Conservation (phyloP, 1,284 basidiomycete species). For the Sphagnurus paluster region DNA sequence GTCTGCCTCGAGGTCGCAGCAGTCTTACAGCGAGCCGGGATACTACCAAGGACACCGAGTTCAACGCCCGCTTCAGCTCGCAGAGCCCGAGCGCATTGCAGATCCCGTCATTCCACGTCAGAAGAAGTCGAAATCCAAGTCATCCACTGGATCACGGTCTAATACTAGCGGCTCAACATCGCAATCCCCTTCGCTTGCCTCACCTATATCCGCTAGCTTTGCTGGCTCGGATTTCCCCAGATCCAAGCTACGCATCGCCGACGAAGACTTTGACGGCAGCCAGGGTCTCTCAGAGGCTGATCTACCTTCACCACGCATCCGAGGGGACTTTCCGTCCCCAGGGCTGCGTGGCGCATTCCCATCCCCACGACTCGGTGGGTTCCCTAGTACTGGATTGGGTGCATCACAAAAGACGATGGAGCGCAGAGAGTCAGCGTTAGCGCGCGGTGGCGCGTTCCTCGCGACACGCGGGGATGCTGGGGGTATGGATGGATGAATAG, state of each 20-base stretch:
- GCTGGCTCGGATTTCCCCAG: conserved; percentile 1
- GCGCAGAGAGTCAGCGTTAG: conserved; percentile 16
- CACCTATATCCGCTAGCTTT: conserved; percentile 24
- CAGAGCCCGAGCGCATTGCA: conserved; percentile 1
- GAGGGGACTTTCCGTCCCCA: conserved; percentile 6
- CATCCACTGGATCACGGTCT: conserved; percentile 26
- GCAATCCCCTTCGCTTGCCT: conserved; percentile 28
- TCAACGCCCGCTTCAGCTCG: conserved; percentile 15
- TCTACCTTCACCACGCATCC: conserved; percentile 4
- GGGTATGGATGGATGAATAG: conserved; percentile 9
- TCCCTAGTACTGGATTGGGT: conserved; percentile 13
- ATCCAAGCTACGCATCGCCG: conserved; percentile 3
- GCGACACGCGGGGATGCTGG: conserved; percentile 16
- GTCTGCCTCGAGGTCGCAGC: conserved; percentile 48
- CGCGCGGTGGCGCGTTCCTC: conserved; percentile 20
- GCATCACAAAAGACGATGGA: conserved; percentile 12
- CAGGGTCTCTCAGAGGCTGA: conserved; percentile 16
- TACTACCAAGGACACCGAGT: conserved; percentile 1
- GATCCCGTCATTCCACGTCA: conserved; percentile 7
- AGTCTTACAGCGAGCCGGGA: conserved; percentile 11
- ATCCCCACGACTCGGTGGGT: conserved; percentile 1
- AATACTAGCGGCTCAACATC: conserved; percentile 27
- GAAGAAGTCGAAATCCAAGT: conserved; percentile 28
- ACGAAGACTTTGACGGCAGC: conserved; percentile 19
- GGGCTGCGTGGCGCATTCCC: conserved; percentile 12